These are phyloP conservation scores for Euphorbia pulcherrima DNA, from an alignment of 345 rosid species.

Conservation along the genomic window DNA sequence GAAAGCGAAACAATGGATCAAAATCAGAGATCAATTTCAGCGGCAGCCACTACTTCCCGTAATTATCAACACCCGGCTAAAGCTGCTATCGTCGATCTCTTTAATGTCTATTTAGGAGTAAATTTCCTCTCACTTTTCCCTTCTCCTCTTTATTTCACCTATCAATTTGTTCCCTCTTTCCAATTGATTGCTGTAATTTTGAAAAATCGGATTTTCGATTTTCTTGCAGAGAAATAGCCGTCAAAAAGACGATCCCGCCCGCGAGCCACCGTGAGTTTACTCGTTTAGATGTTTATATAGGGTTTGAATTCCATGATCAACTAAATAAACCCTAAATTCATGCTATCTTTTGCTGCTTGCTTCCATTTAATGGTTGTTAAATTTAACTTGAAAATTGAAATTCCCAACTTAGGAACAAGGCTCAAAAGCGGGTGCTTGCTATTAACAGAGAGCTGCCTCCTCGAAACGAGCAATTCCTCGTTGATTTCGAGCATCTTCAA, in stretches of 20 bases:
- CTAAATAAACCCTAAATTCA: background rate
- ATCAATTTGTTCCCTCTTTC: background rate
- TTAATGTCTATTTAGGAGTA: conserved; percentile 89
- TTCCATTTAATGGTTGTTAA: background rate
- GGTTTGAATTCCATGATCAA: background rate
- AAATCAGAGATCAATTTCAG: conserved; percentile 48
- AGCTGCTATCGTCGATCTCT: conserved; percentile 71
- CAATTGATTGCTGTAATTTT: background rate
- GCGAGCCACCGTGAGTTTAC: conserved; percentile 72
- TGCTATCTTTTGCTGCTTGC: background rate
- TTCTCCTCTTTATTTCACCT: background rate
- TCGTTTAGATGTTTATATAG: background rate
- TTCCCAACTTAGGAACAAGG: conserved; percentile 54
- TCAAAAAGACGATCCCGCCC: conserved; percentile 68
- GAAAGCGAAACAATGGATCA: conserved; percentile 56
- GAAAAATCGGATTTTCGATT: background rate
- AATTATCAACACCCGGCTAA: conserved; percentile 78
- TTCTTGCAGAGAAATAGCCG: conserved; percentile 60
- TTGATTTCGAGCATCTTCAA: conserved; percentile 82
- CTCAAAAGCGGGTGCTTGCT: conserved; percentile 85
- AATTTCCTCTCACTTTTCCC: background rate
- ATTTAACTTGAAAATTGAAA: background rate
- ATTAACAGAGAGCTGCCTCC: conserved; percentile 82
- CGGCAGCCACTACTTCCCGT: conserved; percentile 52
- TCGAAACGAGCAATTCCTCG: conserved; percentile 77